Percentiles rank a stretch among this genome's conserved stretches.
Conservation (phyloP, 192 early-diverging fungal genomes). For the Geranomyces variabilis region DNA sequence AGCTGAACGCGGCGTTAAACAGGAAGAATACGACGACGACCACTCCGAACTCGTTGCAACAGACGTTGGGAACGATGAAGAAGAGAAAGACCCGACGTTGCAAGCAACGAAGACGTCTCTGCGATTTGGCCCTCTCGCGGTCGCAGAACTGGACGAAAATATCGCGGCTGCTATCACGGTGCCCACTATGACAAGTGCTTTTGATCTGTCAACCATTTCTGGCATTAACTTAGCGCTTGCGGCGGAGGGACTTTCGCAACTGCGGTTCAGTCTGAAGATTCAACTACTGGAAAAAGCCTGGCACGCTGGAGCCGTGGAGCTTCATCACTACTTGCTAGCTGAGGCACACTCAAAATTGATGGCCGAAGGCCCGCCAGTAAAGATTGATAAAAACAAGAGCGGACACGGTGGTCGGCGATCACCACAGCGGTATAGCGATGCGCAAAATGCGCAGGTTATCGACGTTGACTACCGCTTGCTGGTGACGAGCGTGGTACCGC, state of each 20-base stretch:
- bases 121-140: constrained; percentile 50
- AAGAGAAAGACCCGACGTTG: constrained; percentile 3
- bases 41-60: constrained; percentile 19
- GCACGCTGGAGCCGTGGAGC: constrained; percentile 47
- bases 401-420: constrained; percentile 8
- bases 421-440: constrained; percentile 12
- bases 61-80: constrained; percentile 15
- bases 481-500: constrained; percentile 39
- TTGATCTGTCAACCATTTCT: constrained; percentile 43
- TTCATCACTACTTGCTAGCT: constrained; percentile 40
- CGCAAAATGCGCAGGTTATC: constrained; percentile 23
- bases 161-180: constrained; percentile 13
- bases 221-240: constrained; percentile 36
- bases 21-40: constrained; percentile 57
- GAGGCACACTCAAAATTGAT: constrained; percentile 44
- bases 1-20: neutral
- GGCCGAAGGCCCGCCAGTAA: constrained; percentile 30
- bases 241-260: constrained; percentile 27
- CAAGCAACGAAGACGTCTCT: constrained; percentile 23
- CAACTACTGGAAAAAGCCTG: constrained; percentile 55
- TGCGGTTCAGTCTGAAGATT: constrained; percentile 46
- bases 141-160: constrained; percentile 53
- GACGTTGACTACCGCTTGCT: constrained; percentile 52
- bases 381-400: constrained; percentile 37
- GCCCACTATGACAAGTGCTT: constrained; percentile 13